phyloP scores from a whole-genome alignment of 345 rosid genomes.

The Dimocarpus longan region DNA sequence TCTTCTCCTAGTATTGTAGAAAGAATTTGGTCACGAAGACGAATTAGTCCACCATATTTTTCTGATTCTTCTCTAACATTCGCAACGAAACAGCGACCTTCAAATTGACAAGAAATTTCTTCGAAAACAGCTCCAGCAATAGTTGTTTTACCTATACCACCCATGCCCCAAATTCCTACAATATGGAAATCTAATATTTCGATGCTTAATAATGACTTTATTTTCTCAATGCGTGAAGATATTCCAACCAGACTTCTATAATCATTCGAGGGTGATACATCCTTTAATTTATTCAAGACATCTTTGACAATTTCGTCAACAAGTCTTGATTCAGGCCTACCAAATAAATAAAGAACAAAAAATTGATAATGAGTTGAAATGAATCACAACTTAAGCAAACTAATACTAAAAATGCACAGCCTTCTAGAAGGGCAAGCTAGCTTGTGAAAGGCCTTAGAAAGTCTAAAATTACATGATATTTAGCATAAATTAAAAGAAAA shows the following conservation, averaged over 20 bases:
- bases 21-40: neutral
- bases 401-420: neutral
- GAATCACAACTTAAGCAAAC: neutral
- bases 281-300: neutral
- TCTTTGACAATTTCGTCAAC: neutral
- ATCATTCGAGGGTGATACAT: neutral
- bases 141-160: neutral
- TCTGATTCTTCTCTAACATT: slow-evolving; percentile 4
- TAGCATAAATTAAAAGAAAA: too few species aligned
- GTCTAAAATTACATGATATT: too few species aligned
- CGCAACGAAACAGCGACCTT: neutral
- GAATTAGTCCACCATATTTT: neutral
- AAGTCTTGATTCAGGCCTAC: neutral
- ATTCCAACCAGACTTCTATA: neutral
- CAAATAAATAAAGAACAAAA: neutral
- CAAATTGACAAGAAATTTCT: neutral
- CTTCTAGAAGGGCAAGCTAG: neutral
- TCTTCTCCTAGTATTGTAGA: neutral
- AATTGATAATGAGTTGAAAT: neutral
- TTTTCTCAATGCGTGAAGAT: neutral
- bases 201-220: neutral
- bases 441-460: too few species aligned
- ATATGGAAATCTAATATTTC: neutral
- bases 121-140: neutral
- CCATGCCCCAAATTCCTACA: neutral